Evolutionary conservation across 2,329 filamentous ascomycete species (phyloP).

Genomic region (Leptographium radiaticola): DNA sequence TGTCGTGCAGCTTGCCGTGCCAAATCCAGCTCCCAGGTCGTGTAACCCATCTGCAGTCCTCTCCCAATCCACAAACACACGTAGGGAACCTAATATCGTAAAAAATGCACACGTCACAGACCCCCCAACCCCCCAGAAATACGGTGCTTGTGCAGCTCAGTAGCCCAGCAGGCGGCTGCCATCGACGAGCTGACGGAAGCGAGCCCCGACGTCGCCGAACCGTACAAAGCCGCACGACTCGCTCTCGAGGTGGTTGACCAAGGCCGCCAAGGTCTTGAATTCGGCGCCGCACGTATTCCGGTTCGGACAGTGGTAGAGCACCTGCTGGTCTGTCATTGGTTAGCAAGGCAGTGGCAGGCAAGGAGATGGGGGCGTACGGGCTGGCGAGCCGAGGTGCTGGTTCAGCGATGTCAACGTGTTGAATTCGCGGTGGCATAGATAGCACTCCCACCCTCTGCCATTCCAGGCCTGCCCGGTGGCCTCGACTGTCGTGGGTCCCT

Average conservation of each 20-base stretch:
- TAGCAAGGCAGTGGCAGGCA: neutral
- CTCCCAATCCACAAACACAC: too few species aligned
- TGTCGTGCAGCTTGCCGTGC: too few species aligned
- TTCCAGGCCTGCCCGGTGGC: slow-evolving; percentile 32
- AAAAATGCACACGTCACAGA: too few species aligned
- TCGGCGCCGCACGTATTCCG: slow-evolving; percentile 19
- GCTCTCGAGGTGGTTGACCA: slow-evolving; percentile 31
- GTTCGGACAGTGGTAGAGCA: slow-evolving; percentile 27
- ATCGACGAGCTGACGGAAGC: neutral
- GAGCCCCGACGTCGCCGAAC: neutral
- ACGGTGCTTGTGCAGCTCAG: neutral
- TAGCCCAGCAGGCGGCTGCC: neutral
- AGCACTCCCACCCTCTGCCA: slow-evolving; percentile 33
- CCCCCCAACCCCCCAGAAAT: too few species aligned
- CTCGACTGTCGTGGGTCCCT: slow-evolving; percentile 19
- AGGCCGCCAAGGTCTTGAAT: slow-evolving; percentile 25
- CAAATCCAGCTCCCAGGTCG: too few species aligned
- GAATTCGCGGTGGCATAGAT: slow-evolving; percentile 37
- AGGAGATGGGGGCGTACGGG: slow-evolving; percentile 20
- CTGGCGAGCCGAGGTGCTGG: slow-evolving; percentile 39
- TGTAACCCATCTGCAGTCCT: too few species aligned
- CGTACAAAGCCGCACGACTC: slow-evolving; percentile 22
- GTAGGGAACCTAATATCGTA: too few species aligned
- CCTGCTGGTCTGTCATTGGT: slow-evolving; percentile 19
- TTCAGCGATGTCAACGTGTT: slow-evolving; percentile 23